A percentile compares a stretch with the other conserved stretches of the same genome.
phyloP scores from a whole-genome alignment of 179 eudicot species.

The Nepenthes alata region DNA sequence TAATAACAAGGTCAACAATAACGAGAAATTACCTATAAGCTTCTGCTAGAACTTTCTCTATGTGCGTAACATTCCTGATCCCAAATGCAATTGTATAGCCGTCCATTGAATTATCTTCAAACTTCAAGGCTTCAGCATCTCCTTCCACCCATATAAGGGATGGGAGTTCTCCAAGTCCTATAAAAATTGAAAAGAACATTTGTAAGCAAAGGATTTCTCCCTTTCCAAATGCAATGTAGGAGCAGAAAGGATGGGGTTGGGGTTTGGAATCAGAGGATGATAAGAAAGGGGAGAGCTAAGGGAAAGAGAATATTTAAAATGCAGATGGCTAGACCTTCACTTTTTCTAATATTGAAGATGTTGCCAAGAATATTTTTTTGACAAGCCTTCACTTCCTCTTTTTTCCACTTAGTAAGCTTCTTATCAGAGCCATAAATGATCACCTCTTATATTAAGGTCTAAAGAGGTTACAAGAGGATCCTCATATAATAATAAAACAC shows the following conservation, averaged over 20 bases:
- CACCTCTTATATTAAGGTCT: too few species aligned
- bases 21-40: constrained; percentile 46
- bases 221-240: not conserved
- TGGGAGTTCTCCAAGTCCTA: constrained; percentile 47
- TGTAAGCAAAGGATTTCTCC: not conserved
- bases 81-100: constrained; percentile 96
- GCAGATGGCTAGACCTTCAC: too few species aligned
- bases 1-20: not conserved
- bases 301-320: too few species aligned
- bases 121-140: constrained; percentile 71
- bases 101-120: constrained; percentile 78
- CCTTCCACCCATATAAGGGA: constrained; percentile 92
- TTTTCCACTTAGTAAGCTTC: too few species aligned
- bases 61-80: constrained; percentile 93
- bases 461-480: too few species aligned
- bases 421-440: too few species aligned
- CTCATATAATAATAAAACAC: too few species aligned
- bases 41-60: constrained; percentile 82
- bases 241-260: not conserved
- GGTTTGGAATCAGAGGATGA: too few species aligned
- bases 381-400: too few species aligned
- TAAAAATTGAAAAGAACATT: constrained; percentile 8
- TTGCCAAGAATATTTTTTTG: too few species aligned
- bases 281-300: too few species aligned
- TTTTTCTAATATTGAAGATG: too few species aligned